Conservation (phyloP, 2,329 filamentous ascomycete genomes). For the Ambrosiella xylebori region DNA sequence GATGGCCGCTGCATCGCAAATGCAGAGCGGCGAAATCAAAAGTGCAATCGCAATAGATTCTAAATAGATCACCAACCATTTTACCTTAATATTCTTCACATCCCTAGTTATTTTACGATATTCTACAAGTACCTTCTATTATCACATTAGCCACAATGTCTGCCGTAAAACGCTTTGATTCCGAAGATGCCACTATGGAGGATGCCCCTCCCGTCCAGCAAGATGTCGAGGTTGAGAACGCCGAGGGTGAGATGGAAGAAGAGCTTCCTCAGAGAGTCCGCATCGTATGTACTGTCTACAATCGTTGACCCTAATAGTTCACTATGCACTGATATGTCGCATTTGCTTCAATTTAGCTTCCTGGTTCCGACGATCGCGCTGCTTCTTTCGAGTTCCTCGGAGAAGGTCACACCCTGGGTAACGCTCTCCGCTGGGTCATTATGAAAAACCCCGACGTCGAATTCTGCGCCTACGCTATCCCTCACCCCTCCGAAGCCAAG, state of each 20-base stretch:
- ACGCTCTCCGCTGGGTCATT: conserved; percentile 83
- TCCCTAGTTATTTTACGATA: not conserved
- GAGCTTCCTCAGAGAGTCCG: conserved; percentile 37
- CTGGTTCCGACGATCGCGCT: conserved; percentile 69
- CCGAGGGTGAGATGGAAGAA: conserved; percentile 18
- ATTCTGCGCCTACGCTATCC: conserved; percentile 96
- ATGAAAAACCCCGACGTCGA: conserved; percentile 98
- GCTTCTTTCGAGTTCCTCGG: conserved; percentile 89
- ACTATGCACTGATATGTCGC: not conserved
- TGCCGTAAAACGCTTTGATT: conserved; percentile 9
- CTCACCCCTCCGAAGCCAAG: conserved; percentile 85
- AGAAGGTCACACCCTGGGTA: conserved; percentile 90
- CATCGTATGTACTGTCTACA: conserved; percentile 31
- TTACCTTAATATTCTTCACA: not conserved
- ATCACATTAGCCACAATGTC: conserved; percentile 5
- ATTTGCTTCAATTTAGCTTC: conserved; percentile 45
- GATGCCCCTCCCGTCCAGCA: conserved; percentile 24
- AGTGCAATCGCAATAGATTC: not conserved
- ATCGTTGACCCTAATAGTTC: not conserved
- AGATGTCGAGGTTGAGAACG: conserved; percentile 17
- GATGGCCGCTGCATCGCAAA: not conserved
- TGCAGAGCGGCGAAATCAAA: not conserved
- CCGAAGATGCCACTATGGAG: conserved; percentile 26
- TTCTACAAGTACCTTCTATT: not conserved
- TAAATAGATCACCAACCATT: not conserved